These are phyloP conservation scores for Cyclotella cryptica DNA, from an alignment of 108 stramenopile species.

Conservation along the genomic window DNA sequence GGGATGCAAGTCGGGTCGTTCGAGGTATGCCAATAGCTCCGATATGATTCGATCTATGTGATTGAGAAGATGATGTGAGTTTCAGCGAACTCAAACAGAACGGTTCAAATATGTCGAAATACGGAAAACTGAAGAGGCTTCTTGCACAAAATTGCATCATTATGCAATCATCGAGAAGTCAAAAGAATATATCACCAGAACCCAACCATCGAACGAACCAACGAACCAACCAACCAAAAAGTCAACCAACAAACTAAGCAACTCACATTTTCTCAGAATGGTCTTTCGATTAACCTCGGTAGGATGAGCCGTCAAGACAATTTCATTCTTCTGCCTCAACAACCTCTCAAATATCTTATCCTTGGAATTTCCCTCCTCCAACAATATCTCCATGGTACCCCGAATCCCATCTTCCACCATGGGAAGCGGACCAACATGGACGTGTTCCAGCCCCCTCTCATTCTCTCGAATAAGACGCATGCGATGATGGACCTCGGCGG, in stretches of 20 bases:
- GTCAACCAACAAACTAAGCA: conserved; percentile 1
- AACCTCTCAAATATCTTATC: conserved; percentile 88
- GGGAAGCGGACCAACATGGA: conserved; percentile 70
- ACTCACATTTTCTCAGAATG: conserved; percentile 59
- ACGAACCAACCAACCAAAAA: background rate
- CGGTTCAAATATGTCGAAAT: too few species aligned
- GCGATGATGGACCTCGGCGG: conserved; percentile 88
- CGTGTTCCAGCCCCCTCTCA: conserved; percentile 30
- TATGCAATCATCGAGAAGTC: conserved; percentile 36
- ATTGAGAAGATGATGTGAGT: conserved; percentile 14
- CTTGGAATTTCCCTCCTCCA: conserved; percentile 56
- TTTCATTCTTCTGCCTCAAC: conserved; percentile 90
- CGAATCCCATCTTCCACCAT: conserved; percentile 79
- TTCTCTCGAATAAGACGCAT: conserved; percentile 60
- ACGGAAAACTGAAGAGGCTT: too few species aligned
- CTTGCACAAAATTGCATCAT: background rate
- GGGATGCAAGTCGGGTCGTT: conserved; percentile 74
- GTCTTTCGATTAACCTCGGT: conserved; percentile 93
- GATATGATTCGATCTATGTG: conserved; percentile 66
- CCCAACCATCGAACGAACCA: background rate
- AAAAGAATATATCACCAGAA: conserved; percentile 18
- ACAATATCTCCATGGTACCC: conserved; percentile 72
- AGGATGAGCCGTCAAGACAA: conserved; percentile 97
- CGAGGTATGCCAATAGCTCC: conserved; percentile 64
- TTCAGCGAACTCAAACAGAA: too few species aligned